phyloP scores from a whole-genome alignment of 129 eudicot genomes.

The Flaveria bidentis region DNA sequence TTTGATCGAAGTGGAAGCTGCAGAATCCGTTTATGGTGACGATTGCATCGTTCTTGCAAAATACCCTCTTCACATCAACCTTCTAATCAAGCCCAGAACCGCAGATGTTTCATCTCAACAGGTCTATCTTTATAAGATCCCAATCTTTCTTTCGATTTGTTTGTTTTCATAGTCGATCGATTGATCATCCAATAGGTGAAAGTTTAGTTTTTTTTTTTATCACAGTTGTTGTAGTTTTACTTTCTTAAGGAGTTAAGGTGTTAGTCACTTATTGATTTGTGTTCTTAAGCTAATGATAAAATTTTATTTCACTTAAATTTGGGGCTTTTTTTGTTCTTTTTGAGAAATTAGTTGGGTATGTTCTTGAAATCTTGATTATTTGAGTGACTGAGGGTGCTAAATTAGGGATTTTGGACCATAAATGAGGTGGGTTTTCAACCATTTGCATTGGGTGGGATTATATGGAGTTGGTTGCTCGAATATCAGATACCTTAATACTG shows the following conservation, averaged over 20 bases:
- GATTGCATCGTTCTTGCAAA: conserved; percentile 54
- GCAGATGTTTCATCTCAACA: conserved; percentile 83
- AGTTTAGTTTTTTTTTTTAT: background rate
- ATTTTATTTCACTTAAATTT: background rate
- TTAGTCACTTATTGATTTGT: background rate
- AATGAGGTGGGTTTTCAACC: background rate
- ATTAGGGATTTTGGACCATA: background rate
- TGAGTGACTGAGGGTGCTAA: background rate
- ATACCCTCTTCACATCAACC: conserved; percentile 67
- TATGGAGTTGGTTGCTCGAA: background rate
- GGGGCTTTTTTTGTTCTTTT: background rate
- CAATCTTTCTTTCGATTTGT: background rate
- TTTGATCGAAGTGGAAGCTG: conserved; percentile 64
- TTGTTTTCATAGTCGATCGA: background rate
- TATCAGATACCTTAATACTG: conserved; percentile 1
- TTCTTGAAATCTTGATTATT: background rate
- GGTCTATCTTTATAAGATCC: conserved; percentile 37
- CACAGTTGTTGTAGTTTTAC: conserved; percentile 13
- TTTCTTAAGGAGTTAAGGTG: background rate
- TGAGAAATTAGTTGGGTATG: background rate
- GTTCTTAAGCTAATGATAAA: background rate
- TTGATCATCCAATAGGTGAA: background rate
- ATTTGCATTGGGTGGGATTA: background rate
- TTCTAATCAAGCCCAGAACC: conserved; percentile 83
- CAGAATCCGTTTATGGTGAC: conserved; percentile 75